phyloP scores from a whole-genome alignment of 2,329 filamentous ascomycete genomes.

The Sporothrix inflata region DNA sequence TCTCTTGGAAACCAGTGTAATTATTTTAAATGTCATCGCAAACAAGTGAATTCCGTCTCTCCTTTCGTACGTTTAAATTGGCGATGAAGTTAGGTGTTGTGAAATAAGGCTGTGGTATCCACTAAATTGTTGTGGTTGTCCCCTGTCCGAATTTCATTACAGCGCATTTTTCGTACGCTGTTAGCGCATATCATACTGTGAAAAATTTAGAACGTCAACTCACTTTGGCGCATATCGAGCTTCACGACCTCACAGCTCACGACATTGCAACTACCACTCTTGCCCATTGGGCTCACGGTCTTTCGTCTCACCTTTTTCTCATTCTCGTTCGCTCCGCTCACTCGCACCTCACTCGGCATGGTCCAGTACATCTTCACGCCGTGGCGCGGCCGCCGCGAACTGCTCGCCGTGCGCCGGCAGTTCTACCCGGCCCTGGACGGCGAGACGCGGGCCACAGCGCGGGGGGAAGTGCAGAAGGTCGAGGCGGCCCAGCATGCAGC shows the following conservation, averaged over 20 bases:
- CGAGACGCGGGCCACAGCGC: constrained; percentile 13
- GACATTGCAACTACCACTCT: not conserved
- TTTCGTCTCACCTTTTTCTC: not conserved
- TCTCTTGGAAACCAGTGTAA: not conserved
- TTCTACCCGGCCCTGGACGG: constrained; percentile 56
- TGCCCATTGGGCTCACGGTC: no score
- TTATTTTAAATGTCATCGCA: not conserved
- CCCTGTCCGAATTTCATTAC: not conserved
- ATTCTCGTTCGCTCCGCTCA: not conserved
- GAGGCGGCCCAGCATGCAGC: constrained; percentile 48
- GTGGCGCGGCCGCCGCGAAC: constrained; percentile 68
- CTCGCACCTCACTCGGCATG: constrained; percentile 47
- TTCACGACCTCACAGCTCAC: not conserved
- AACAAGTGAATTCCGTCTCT: not conserved
- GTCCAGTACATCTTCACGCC: constrained; percentile 74
- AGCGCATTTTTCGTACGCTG: not conserved
- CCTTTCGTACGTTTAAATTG: no score
- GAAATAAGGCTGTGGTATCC: not conserved
- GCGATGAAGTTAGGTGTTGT: no score
- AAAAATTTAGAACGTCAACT: not conserved
- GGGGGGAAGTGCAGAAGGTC: constrained; percentile 5
- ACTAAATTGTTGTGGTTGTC: not conserved
- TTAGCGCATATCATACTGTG: not conserved
- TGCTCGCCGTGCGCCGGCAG: constrained; percentile 66
- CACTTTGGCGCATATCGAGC: not conserved